A percentile compares a stretch with the other conserved stretches of the same genome.
phyloP scores from a whole-genome alignment of 176 grass and related monocot genomes.

The Bonia amplexicaulis region DNA sequence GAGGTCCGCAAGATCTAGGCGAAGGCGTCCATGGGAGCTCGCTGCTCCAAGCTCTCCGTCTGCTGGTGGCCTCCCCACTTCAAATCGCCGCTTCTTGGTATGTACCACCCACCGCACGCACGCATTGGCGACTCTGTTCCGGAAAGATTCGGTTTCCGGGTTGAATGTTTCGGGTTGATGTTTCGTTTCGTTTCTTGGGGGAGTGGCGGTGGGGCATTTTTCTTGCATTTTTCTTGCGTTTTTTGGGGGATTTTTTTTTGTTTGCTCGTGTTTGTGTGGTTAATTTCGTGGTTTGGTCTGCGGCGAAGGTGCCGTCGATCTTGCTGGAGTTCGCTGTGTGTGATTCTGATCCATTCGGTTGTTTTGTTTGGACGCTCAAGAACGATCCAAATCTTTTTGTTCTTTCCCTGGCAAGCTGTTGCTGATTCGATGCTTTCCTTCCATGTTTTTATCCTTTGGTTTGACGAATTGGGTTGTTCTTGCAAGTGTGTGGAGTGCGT shows the following conservation, averaged over 20 bases:
- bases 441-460: neutral
- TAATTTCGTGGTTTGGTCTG: neutral
- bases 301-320: constrained; percentile 12
- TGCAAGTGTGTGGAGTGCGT: neutral
- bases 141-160: neutral
- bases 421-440: constrained; percentile 17
- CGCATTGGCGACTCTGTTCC: constrained; percentile 9
- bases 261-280: neutral
- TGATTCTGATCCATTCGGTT: constrained; percentile 15
- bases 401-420: neutral
- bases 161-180: neutral
- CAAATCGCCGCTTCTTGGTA: constrained; percentile 61
- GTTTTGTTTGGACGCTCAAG: neutral
- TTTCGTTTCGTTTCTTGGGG: neutral
- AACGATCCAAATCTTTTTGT: constrained; percentile 10
- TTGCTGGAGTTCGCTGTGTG: constrained; percentile 3
- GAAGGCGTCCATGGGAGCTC: constrained; percentile 51
- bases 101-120: neutral
- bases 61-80: constrained; percentile 73
- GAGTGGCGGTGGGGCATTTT: neutral
- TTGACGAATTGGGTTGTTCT: neutral
- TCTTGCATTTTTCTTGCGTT: constrained; percentile 32
- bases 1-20: constrained; percentile 29
- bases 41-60: constrained; percentile 69
- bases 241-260: constrained; percentile 16